These are phyloP conservation scores for Musa acuminata DNA, from an alignment of 176 grass and related monocot species.

Conservation along the genomic window DNA sequence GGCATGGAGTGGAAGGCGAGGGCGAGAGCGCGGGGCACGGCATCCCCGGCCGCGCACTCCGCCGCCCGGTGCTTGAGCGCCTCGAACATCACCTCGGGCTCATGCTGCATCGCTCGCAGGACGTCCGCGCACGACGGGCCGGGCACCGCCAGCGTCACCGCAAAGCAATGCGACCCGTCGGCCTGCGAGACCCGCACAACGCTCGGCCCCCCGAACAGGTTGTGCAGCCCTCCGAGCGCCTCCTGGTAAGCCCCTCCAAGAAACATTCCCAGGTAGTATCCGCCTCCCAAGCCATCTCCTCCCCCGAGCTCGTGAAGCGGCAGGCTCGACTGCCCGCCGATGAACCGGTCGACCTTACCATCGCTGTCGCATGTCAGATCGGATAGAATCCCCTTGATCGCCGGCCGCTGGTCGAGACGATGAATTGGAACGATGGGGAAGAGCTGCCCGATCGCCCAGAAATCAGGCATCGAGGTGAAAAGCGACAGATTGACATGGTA, in stretches of 20 bases:
- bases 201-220: conserved; percentile 4
- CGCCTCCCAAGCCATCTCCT: neutral
- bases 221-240: conserved; percentile 1
- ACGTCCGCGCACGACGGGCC: no score
- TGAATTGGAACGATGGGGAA: conserved; percentile 13
- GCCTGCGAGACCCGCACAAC: neutral
- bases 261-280: conserved; percentile 13
- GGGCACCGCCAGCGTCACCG: neutral
- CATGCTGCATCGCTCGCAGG: no score
- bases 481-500: conserved; percentile 5
- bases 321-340: neutral
- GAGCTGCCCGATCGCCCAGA: conserved; percentile 2
- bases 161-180: neutral
- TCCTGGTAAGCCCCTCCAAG: conserved; percentile 11
- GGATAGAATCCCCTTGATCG: neutral
- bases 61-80: no score
- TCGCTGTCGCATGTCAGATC: conserved; percentile 4
- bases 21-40: no score
- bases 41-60: no score
- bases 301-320: conserved; percentile 1
- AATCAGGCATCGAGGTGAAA: neutral
- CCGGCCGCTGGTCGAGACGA: neutral
- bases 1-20: no score
- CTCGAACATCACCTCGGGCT: no score
- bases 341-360: neutral